Evolutionary conservation across 257 asterid species (phyloP), one percentile per base, ranked within the genome.

Genomic region (Salvia splendens): DNA sequence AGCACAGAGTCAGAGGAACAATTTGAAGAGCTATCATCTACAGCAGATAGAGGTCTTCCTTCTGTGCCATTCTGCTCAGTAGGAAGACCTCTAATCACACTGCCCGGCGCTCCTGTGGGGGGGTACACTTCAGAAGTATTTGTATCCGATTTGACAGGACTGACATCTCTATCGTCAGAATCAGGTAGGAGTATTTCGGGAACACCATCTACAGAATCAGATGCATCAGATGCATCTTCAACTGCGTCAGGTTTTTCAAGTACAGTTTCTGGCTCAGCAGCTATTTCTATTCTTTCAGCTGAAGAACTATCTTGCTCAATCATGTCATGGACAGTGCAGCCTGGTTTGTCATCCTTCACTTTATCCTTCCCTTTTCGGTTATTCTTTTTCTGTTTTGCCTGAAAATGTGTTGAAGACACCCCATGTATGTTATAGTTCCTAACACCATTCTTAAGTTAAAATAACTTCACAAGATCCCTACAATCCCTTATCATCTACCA

Each of bases 21-120:
- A 51, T 94, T 84, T 49, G 98, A 95, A 47, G 97, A 91, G 83
- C 87, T 91, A 75, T 95, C 99, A 61, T 89, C 98, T 74, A 91
- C 67, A 15, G 71, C 73, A 33, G 89, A 83, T 52, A 83, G 70
- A 64, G 70, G 71, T 74, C 83, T 78, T 46, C 81, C 83, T 58
- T 85, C 88, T 9, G 60, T 60, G 61, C 92, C 95, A 66, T 84
- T 87, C 69, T 80, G 95, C 52, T 67, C 78, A 49, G 81, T 70
- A 43, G 88, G 80, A 79, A 75, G 77, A 57, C 78, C 87, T 52
- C 52, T 74, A 15, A 38, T 30, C 8, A 63, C 71, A 36, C 67
- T 74, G 53, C 75, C 64, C 72, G 81, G 67, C 48, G 84, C 76
- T 73, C 78, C 92, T 36, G 76, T 48, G 3, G 83, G 82, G 73